A percentile compares a stretch with the other conserved stretches of the same genome.
Evolutionary conservation across 2,329 filamentous ascomycete species (phyloP).

Genomic region (Periconia macrospinosa): DNA sequence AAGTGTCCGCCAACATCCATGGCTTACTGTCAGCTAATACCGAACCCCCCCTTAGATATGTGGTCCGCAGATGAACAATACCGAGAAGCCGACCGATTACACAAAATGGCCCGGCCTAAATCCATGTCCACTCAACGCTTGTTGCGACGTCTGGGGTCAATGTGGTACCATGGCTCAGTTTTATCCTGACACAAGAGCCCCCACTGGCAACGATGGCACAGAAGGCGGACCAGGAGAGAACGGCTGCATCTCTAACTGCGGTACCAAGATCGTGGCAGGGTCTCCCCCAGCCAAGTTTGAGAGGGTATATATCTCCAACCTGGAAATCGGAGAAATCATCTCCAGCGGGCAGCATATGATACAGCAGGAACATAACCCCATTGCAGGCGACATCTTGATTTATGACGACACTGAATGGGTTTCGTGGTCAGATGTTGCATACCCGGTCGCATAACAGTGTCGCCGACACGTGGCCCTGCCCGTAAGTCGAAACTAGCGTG

Average conservation of each 20-base stretch:
- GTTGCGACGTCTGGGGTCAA: slow-evolving; percentile 22
- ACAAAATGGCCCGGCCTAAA: slow-evolving; percentile 23
- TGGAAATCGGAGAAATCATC: slow-evolving; percentile 40
- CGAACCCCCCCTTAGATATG: slow-evolving; percentile 46
- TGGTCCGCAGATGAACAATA: slow-evolving; percentile 48
- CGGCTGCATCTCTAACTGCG: slow-evolving; percentile 17
- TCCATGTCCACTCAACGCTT: slow-evolving; percentile 21
- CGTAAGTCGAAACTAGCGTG: too few species aligned
- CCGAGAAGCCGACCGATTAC: slow-evolving; percentile 33
- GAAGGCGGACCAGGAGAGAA: slow-evolving; percentile 7
- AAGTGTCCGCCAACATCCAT: slow-evolving; percentile 11
- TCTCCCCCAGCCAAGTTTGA: slow-evolving; percentile 1
- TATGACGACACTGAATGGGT: too few species aligned
- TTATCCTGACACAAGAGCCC: slow-evolving; percentile 9
- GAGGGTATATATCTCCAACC: slow-evolving; percentile 41
- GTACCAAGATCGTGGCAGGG: slow-evolving; percentile 13
- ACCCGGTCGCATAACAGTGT: too few species aligned
- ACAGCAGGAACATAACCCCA: too few species aligned
- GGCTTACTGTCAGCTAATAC: slow-evolving; percentile 18
- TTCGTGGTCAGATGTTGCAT: too few species aligned
- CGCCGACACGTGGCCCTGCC: too few species aligned
- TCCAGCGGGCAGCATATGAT: slow-evolving; percentile 15
- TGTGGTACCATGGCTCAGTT: slow-evolving; percentile 18
- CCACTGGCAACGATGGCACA: slow-evolving; percentile 8
- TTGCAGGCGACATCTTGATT: too few species aligned